phyloP scores from a whole-genome alignment of 352 stramenopile genomes.

The Aphanomyces euteiches region DNA sequence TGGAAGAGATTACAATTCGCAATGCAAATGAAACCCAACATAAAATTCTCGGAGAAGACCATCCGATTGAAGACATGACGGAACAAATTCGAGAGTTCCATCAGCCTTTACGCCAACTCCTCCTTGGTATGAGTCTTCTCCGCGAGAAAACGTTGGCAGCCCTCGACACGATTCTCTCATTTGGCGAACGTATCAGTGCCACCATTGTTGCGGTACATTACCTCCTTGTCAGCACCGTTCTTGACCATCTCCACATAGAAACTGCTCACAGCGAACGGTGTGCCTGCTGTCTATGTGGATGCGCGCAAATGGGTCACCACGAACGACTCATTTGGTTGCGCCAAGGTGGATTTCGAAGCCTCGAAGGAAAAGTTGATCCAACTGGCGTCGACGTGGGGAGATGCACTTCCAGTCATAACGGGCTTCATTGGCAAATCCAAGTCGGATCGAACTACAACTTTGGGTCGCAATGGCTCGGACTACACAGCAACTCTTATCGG shows the following conservation, averaged over 20 bases:
- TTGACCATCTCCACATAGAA: not conserved
- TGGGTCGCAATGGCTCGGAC: slow-evolving; percentile 78
- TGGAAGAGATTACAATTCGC: slow-evolving; percentile 54
- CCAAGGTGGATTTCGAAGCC: slow-evolving; percentile 74
- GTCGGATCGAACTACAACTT: slow-evolving; percentile 66
- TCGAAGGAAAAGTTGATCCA: slow-evolving; percentile 64
- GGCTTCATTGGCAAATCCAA: slow-evolving; percentile 65
- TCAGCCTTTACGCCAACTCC: slow-evolving; percentile 65
- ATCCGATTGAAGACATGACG: slow-evolving; percentile 51
- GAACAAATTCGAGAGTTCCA: slow-evolving; percentile 54
- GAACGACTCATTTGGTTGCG: slow-evolving; percentile 62
- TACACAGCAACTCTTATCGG: slow-evolving; percentile 82
- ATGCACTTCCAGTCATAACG: slow-evolving; percentile 63
- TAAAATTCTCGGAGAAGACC: slow-evolving; percentile 31
- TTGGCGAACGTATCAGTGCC: slow-evolving; percentile 71
- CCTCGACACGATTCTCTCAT: slow-evolving; percentile 73
- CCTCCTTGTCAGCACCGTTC: not conserved
- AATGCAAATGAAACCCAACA: slow-evolving; percentile 69
- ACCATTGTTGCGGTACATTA: slow-evolving; percentile 57
- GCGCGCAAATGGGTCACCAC: slow-evolving; percentile 70
- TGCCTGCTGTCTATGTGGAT: slow-evolving; percentile 65
- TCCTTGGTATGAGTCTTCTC: slow-evolving; percentile 71
- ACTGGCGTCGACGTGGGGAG: slow-evolving; percentile 43
- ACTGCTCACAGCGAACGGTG: slow-evolving; percentile 49
- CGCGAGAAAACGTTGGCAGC: slow-evolving; percentile 67